Percentiles rank a stretch among this genome's conserved stretches.
Evolutionary conservation across 1,284 basidiomycete species (phyloP).

Genomic region (Pseudozyma tsukubaensis): DNA sequence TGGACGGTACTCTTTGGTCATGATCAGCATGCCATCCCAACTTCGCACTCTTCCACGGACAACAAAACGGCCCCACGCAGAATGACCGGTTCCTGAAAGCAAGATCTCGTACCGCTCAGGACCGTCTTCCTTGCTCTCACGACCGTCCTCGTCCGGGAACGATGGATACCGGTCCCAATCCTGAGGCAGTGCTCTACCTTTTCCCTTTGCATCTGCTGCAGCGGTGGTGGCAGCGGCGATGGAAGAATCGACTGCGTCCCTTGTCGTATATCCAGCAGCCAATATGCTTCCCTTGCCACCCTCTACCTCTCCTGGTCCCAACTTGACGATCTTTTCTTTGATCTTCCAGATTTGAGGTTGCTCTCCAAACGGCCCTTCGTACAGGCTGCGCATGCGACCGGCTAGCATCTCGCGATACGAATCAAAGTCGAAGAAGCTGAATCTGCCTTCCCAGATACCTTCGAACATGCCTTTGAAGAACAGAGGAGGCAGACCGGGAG

Average conservation of each 20-base stretch:
- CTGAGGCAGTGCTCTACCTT: conserved; percentile 31
- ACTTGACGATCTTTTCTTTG: conserved; percentile 70
- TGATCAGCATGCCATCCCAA: conserved; percentile 72
- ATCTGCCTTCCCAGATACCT: conserved; percentile 73
- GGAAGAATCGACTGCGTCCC: conserved; percentile 7
- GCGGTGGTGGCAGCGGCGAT: neutral
- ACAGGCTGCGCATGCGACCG: conserved; percentile 71
- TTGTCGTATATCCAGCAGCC: conserved; percentile 36
- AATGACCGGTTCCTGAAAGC: conserved; percentile 72
- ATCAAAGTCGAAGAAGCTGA: conserved; percentile 74
- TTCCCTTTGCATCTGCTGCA: conserved; percentile 32
- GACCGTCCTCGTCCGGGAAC: conserved; percentile 44
- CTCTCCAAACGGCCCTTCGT: conserved; percentile 72
- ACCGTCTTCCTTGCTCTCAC: conserved; percentile 38
- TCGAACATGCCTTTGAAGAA: conserved; percentile 70
- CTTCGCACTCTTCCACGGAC: conserved; percentile 71
- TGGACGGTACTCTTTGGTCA: conserved; percentile 72
- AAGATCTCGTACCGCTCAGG: conserved; percentile 68
- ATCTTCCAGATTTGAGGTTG: conserved; percentile 74
- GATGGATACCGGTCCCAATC: conserved; percentile 47
- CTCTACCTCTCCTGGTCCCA: conserved; percentile 29
- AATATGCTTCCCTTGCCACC: conserved; percentile 43
- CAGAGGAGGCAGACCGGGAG: conserved; percentile 69
- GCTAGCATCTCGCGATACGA: conserved; percentile 72
- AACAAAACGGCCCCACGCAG: conserved; percentile 72